Conservation (phyloP, 1,139 yeast genomes). For the Sugiyamaella castrensis region DNA sequence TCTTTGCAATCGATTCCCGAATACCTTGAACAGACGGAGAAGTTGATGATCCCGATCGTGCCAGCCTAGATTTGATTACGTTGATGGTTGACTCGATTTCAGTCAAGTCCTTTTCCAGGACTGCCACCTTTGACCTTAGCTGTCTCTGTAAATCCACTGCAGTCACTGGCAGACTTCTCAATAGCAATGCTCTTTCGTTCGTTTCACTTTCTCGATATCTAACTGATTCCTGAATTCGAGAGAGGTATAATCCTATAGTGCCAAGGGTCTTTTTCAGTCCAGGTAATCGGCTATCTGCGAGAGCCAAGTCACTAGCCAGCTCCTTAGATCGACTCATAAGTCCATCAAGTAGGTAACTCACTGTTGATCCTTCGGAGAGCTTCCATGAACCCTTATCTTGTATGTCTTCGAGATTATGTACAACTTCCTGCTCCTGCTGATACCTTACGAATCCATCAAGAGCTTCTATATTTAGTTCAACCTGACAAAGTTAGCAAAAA, state of each 20-base stretch:
- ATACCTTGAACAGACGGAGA: conserved; percentile 9
- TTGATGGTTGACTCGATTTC: conserved; percentile 25
- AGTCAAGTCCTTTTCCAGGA: conserved; percentile 21
- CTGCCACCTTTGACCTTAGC: conserved; percentile 19
- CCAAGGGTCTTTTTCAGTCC: conserved; percentile 21
- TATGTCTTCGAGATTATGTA: conserved; percentile 21
- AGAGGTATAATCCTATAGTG: conserved; percentile 19
- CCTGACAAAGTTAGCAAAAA: neutral
- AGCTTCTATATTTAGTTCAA: neutral
- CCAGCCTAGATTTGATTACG: conserved; percentile 23
- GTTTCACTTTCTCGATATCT: conserved; percentile 21
- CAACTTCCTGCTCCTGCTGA: conserved; percentile 1
- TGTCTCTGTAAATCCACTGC: conserved; percentile 30
- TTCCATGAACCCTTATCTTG: conserved; percentile 23
- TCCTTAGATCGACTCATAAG: conserved; percentile 13
- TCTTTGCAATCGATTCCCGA: conserved; percentile 6
- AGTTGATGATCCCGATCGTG: conserved; percentile 16
- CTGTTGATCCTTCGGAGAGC: conserved; percentile 22
- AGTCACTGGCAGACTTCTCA: conserved; percentile 27
- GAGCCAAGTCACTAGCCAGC: conserved; percentile 7
- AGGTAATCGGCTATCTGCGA: conserved; percentile 15
- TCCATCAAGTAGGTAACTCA: conserved; percentile 21
- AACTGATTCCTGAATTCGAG: conserved; percentile 26
- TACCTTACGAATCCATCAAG: neutral
- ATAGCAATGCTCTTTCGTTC: conserved; percentile 22